Conservation (phyloP, 1,139 yeast species). For the Taphrina pruni region DNA sequence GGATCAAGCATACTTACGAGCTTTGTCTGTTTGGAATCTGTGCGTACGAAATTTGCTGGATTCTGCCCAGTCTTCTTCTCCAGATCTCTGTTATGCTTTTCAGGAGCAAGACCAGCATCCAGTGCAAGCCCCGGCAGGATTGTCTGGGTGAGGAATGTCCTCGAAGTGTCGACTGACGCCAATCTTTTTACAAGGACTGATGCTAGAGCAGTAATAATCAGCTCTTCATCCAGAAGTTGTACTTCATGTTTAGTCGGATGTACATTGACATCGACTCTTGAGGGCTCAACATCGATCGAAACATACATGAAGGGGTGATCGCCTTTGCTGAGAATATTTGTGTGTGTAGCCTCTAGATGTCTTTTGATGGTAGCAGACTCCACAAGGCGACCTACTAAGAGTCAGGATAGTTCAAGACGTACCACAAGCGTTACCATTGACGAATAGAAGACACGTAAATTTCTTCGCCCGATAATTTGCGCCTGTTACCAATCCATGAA, state of each 20-base stretch:
- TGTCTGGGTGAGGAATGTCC: slow-evolving; percentile 69
- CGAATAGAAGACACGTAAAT: slow-evolving; percentile 72
- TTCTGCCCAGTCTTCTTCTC: neutral
- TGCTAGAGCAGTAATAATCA: slow-evolving; percentile 70
- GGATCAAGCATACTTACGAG: slow-evolving; percentile 35
- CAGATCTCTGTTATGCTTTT: slow-evolving; percentile 8
- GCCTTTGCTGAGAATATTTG: slow-evolving; percentile 77
- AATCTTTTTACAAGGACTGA: slow-evolving; percentile 60
- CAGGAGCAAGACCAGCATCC: slow-evolving; percentile 27
- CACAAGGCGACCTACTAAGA: slow-evolving; percentile 65
- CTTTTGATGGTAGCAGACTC: slow-evolving; percentile 78
- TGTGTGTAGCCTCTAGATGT: slow-evolving; percentile 69
- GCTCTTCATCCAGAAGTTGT: slow-evolving; percentile 82
- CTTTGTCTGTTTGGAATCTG: slow-evolving; percentile 48
- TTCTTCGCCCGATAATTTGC: slow-evolving; percentile 76
- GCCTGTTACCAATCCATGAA: slow-evolving; percentile 69
- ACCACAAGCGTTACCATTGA: slow-evolving; percentile 57
- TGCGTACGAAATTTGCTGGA: slow-evolving; percentile 40
- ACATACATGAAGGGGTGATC: slow-evolving; percentile 78
- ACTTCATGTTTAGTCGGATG: slow-evolving; percentile 97
- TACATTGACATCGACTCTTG: slow-evolving; percentile 84
- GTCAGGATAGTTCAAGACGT: neutral
- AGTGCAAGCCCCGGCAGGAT: slow-evolving; percentile 30
- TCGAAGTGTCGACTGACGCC: slow-evolving; percentile 67
- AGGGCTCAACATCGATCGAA: slow-evolving; percentile 67